These are phyloP conservation scores for Boletales sp. DNA, from an alignment of 768 basidiomycete species.

Conservation along the genomic window DNA sequence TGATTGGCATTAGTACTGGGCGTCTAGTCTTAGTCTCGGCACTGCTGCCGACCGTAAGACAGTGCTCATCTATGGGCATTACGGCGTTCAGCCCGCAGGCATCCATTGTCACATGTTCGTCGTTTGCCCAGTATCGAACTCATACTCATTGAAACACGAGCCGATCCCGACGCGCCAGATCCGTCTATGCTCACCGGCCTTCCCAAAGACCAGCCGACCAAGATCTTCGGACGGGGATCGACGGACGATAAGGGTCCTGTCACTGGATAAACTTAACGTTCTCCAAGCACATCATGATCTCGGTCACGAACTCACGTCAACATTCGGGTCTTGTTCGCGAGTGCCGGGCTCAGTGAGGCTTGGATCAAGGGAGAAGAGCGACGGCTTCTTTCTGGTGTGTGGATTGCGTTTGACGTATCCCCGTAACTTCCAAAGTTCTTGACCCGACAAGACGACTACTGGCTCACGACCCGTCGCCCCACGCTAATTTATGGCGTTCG, in stretches of 20 bases:
- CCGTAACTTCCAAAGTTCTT: too few species aligned
- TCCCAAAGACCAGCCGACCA: constrained; percentile 8
- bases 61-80: too few species aligned
- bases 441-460: constrained; percentile 67
- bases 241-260: constrained; percentile 92
- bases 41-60: too few species aligned
- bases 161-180: too few species aligned
- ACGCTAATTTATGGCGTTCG: constrained; percentile 80
- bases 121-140: too few species aligned
- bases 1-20: too few species aligned
- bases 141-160: too few species aligned
- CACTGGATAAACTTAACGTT: constrained; percentile 85
- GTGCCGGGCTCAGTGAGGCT: constrained; percentile 80
- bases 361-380: constrained; percentile 64
- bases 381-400: constrained; percentile 76
- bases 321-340: constrained; percentile 83
- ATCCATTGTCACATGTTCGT: too few species aligned
- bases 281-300: constrained; percentile 76
- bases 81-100: too few species aligned
- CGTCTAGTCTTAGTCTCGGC: too few species aligned
- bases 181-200: too few species aligned
- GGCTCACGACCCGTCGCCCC: constrained; percentile 75
- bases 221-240: constrained; percentile 77
- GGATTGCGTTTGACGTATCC: constrained; percentile 51
- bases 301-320: constrained; percentile 78